Conservation (phyloP, 2,329 filamentous ascomycete genomes). For the Sporothrix schenckii region DNA sequence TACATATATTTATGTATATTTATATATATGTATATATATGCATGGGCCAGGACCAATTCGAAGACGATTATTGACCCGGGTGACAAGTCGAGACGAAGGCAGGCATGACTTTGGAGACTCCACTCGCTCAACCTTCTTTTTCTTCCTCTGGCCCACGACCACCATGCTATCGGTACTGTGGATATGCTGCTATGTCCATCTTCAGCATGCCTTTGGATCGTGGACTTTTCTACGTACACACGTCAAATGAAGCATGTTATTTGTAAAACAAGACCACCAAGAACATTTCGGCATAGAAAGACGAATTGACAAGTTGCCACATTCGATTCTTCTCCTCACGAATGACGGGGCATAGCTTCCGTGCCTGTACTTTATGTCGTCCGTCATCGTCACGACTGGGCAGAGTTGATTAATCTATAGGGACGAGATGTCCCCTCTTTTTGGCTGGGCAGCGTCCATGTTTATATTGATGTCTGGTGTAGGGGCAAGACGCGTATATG, state of each 20-base stretch:
- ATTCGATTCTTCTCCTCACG: background rate
- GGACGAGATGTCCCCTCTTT: conserved; percentile 12
- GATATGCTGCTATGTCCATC: no score
- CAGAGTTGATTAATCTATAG: conserved; percentile 10
- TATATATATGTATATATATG: background rate
- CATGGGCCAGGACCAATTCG: background rate
- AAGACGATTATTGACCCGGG: background rate
- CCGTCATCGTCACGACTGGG: conserved; percentile 15
- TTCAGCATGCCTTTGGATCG: no score
- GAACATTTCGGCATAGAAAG: no score
- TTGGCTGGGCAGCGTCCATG: background rate
- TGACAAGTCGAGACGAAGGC: background rate
- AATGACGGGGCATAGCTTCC: conserved; percentile 27
- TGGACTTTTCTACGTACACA: no score
- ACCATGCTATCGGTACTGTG: background rate
- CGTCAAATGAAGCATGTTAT: background rate
- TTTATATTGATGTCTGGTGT: background rate
- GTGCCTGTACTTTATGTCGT: background rate
- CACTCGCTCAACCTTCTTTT: conserved; percentile 15
- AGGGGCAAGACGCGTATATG: conserved; percentile 24
- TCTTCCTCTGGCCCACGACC: background rate
- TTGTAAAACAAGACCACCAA: no score
- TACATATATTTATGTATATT: background rate
- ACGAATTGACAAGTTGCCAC: background rate
- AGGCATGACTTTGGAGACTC: background rate